Percentiles rank a stretch among this genome's conserved stretches.
These are phyloP conservation scores for Arabidopsis suecica DNA, from an alignment of 345 rosid species.

Conservation along the genomic window DNA sequence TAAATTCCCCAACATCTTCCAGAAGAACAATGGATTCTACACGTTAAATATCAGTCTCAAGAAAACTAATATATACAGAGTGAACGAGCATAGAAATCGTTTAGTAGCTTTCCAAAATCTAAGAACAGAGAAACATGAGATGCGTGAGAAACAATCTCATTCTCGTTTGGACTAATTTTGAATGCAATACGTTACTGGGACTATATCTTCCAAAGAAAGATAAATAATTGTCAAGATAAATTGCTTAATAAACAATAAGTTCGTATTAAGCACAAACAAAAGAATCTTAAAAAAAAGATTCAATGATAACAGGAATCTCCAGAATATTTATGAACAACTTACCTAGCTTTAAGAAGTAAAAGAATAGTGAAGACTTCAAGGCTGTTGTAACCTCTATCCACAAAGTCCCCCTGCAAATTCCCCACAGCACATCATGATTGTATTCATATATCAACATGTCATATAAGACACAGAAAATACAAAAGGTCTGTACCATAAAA, in stretches of 20 bases:
- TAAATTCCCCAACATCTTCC: neutral
- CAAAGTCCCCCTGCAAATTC: slow-evolving; percentile 79
- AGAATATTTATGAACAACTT: slow-evolving; percentile 6
- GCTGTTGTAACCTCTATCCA: slow-evolving; percentile 94
- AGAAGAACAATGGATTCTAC: slow-evolving; percentile 7
- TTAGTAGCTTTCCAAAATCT: slow-evolving; percentile 4
- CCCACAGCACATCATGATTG: slow-evolving; percentile 11
- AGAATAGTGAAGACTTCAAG: slow-evolving; percentile 95
- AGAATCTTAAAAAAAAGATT: slow-evolving; percentile 18
- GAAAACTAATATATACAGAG: neutral
- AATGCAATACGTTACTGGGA: neutral
- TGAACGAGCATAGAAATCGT: neutral
- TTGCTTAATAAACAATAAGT: slow-evolving; percentile 3
- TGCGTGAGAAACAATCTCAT: neutral
- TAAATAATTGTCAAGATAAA: neutral
- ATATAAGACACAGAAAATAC: neutral
- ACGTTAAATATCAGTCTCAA: slow-evolving; percentile 6
- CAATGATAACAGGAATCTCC: neutral
- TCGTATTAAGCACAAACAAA: neutral
- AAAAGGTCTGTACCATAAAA: slow-evolving; percentile 68
- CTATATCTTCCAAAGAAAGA: neutral
- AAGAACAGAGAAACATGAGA: neutral
- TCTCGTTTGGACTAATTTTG: neutral
- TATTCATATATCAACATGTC: neutral
- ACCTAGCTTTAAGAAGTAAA: slow-evolving; percentile 96